Evolutionary conservation across 306 rosid genomes (phyloP).

Genomic region (Alnus glutinosa): DNA sequence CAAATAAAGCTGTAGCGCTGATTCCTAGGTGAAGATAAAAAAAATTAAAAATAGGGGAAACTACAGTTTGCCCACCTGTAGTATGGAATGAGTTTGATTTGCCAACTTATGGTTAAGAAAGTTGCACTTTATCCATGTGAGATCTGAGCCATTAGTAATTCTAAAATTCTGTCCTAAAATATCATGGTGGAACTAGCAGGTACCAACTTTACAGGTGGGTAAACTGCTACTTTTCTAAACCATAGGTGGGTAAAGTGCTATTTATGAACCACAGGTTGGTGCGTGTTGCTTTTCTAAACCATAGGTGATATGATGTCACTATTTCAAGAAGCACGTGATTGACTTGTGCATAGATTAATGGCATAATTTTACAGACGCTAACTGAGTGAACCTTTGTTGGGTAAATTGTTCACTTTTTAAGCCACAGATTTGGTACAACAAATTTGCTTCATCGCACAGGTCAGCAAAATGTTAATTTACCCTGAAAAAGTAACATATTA

Average conservation of each 20-base stretch:
- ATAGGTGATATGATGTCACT: no score
- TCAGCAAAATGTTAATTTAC: no score
- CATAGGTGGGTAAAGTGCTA: neutral
- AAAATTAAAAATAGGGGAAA: neutral
- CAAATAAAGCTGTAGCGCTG: conserved; percentile 13
- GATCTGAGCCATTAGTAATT: no score
- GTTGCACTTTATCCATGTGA: no score
- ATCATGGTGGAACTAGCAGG: neutral
- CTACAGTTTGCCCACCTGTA: no score
- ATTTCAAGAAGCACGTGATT: neutral
- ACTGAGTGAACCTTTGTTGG: neutral
- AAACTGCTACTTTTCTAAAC: neutral
- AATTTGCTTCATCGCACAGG: neutral
- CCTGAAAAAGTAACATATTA: neutral
- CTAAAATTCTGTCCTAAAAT: no score
- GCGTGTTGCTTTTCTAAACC: no score
- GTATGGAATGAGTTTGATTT: no score
- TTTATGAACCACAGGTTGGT: no score
- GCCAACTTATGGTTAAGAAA: no score
- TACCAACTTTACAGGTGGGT: neutral
- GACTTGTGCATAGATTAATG: neutral
- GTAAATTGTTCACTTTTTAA: neutral
- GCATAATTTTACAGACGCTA: neutral
- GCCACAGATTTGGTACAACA: neutral
- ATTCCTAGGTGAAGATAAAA: conserved; percentile 23